Evolutionary conservation across 345 rosid genomes (phyloP).

Genomic region (Boechera stricta): DNA sequence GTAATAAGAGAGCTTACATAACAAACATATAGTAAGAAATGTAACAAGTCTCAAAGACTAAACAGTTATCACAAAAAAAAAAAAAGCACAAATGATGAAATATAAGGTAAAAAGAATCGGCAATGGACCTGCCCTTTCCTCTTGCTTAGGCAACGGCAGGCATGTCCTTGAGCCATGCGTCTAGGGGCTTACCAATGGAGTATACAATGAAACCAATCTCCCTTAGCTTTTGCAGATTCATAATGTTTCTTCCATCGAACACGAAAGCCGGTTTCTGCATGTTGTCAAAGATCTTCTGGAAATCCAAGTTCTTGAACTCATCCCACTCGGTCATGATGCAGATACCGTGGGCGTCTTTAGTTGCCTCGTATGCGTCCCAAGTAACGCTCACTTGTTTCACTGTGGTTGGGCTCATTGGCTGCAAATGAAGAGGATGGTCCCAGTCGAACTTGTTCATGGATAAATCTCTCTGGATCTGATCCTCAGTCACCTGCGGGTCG

Average conservation of each 20-base stretch:
- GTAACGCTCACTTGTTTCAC: slow-evolving; percentile 66
- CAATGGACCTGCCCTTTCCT: background rate
- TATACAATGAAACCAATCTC: slow-evolving; percentile 82
- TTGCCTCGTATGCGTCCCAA: slow-evolving; percentile 75
- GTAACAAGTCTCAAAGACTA: slow-evolving; percentile 18
- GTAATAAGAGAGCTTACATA: slow-evolving; percentile 22
- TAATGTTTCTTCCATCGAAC: slow-evolving; percentile 76
- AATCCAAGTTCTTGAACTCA: slow-evolving; percentile 78
- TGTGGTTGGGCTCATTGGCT: slow-evolving; percentile 62
- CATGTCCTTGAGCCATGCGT: slow-evolving; percentile 45
- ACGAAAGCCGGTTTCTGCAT: slow-evolving; percentile 88
- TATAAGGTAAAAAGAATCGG: slow-evolving; percentile 17
- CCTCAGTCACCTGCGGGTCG: slow-evolving; percentile 77
- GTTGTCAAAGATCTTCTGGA: slow-evolving; percentile 62
- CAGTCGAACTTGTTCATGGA: slow-evolving; percentile 74
- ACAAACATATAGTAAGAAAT: slow-evolving; percentile 13
- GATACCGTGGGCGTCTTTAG: slow-evolving; percentile 72
- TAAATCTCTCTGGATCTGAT: slow-evolving; percentile 75
- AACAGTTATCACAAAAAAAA: slow-evolving; percentile 3
- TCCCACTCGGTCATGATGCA: slow-evolving; percentile 91
- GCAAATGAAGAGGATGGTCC: slow-evolving; percentile 88
- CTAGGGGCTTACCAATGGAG: slow-evolving; percentile 51
- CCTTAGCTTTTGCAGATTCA: slow-evolving; percentile 60
- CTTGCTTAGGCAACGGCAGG: slow-evolving; percentile 38
- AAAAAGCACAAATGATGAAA: slow-evolving; percentile 7